Base-by-base conservation (phyloP, 225 moss, liverwort and hornwort species). In the Lunularia cruciata region DNA sequence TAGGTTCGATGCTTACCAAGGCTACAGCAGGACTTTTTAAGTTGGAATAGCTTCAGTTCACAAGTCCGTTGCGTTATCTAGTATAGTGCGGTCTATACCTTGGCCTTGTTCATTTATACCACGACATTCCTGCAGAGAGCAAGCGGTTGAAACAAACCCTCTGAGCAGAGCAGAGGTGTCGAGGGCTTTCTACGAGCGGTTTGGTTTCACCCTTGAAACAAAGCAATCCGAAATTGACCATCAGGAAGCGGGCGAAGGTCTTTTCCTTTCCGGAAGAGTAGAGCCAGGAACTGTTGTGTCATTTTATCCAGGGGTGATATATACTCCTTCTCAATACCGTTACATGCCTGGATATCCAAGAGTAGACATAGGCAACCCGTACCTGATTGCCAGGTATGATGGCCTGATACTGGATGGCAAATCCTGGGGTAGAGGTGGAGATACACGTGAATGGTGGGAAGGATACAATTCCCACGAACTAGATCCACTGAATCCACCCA, bases 281-380 rank as follows among this genome's bases (percentile, higher is more conserved):
- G 72, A 71, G 52, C 91, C 90, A 15, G 98, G 93, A 26, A 85
- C 91, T 1, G 91, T 99, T 38, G 82, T 99, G 46, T 83, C 91
- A 23, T 68, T 93, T 70, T 99, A 99, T 69, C 91, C 98, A 34
- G 98, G 98, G 33, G 85, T 99, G 40, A 84, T 93, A 34, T 93
- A 99, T 15, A 70, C 93, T 58, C 93, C 98, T 10, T 93, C 93
- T 13, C 93, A 99, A 49, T 99, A 99, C 68, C 83, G 84, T 8
- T 89, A 83, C 80, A 91, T 99, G 82, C 93, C 86, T 33, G 88
- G 88, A 22, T 99, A 99, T 76, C 98, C 98, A 0, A 89, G 91
- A 72, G 93, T 93, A 22, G 98, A 88, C 62, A 80, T 40, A 2
- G 65, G 76, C 48, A 99, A 93, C 35, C 85, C 91, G 0, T 93